These are phyloP conservation scores for Lepidopterella palustris DNA, from an alignment of 495 filamentous ascomycete genomes.

Conservation along the genomic window DNA sequence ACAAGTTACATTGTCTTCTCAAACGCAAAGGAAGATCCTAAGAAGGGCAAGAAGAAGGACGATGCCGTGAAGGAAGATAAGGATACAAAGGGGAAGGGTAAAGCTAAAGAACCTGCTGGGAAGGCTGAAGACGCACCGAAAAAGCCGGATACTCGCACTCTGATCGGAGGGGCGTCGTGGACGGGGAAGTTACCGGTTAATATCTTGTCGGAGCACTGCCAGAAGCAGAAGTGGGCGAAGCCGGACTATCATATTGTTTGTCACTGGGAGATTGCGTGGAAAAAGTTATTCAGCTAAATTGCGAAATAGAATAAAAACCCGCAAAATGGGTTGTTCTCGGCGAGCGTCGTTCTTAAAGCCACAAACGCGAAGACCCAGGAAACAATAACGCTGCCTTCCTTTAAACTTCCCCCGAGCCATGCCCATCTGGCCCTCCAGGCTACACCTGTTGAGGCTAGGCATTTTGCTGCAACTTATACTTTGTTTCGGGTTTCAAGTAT, in stretches of 20 bases:
- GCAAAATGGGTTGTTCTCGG: constrained; percentile 61
- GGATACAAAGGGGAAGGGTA: constrained; percentile 10
- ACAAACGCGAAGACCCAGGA: constrained; percentile 81
- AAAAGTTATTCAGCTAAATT: constrained; percentile 24
- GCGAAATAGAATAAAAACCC: constrained; percentile 41
- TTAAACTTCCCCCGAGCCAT: constrained; percentile 68
- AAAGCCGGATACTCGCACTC: constrained; percentile 71
- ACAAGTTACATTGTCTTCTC: constrained; percentile 64
- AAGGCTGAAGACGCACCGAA: constrained; percentile 53
- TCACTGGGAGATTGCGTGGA: neutral
- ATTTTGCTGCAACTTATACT: constrained; percentile 86
- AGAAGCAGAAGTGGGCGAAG: constrained; percentile 90
- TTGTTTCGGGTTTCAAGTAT: constrained; percentile 88
- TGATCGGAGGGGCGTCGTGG: constrained; percentile 95
- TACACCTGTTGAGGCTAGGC: constrained; percentile 79
- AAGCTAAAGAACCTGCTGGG: constrained; percentile 40
- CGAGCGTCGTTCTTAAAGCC: constrained; percentile 63
- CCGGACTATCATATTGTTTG: constrained; percentile 76
- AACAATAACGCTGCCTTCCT: constrained; percentile 63
- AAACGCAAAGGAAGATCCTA: constrained; percentile 53
- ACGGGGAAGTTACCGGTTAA: constrained; percentile 94
- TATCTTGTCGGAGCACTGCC: constrained; percentile 86
- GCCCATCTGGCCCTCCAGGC: constrained; percentile 61
- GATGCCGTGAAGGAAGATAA: constrained; percentile 15
- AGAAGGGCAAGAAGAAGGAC: constrained; percentile 36